Evolutionary conservation across 1,284 basidiomycete genomes (phyloP), one percentile per base, ranked within the genome.

Genomic region (Entoloma clypeatum): DNA sequence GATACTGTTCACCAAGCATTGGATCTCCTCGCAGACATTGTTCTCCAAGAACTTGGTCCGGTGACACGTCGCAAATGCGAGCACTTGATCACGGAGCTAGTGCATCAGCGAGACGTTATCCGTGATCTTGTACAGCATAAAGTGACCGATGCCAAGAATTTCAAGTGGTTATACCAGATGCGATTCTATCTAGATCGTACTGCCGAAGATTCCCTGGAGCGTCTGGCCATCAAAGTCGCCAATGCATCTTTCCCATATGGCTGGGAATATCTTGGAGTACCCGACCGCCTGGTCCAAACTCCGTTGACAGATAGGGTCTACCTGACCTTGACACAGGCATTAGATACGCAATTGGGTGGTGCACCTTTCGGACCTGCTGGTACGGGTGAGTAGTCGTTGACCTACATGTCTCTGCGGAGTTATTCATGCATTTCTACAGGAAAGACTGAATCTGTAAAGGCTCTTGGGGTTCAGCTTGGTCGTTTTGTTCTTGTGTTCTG

Each of bases 391-490:
- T 57, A 32, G 6, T 38, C 9, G 26, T 23, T 28, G n/a, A n/a
- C n/a, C n/a, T 34, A 16, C 9, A 25, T 34, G 24, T n/a, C 4
- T 38, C 45, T n/a, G 36, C 41, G 14, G 39, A 9, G 19, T 35
- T 18, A 24, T 29, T 19, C 17, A 36, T 25, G 33, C 36, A 8
- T 47, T 28, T 16, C 18, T 37, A 17, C 24, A 87, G 91, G 92
- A 22, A 99, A 99, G 74, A 99, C 96, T 0, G 96, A 99, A 65
- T 99, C 95, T 0, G 96, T 99, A 60, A 99, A 99, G 64, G 95
- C 96, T 1, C 83, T 99, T 18, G 96, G 96, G 42, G 92, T 97
- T 1, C 94, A 97, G 58, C 81, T 99, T 5, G 96, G 96, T 35
- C 86, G 94, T 33, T 98, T 99, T 58, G 96, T 99, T 13, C 74